Percentiles rank a stretch among this genome's conserved stretches.
These are phyloP conservation scores for Crotalaria pallida DNA, from an alignment of 306 rosid species.

Conservation along the genomic window DNA sequence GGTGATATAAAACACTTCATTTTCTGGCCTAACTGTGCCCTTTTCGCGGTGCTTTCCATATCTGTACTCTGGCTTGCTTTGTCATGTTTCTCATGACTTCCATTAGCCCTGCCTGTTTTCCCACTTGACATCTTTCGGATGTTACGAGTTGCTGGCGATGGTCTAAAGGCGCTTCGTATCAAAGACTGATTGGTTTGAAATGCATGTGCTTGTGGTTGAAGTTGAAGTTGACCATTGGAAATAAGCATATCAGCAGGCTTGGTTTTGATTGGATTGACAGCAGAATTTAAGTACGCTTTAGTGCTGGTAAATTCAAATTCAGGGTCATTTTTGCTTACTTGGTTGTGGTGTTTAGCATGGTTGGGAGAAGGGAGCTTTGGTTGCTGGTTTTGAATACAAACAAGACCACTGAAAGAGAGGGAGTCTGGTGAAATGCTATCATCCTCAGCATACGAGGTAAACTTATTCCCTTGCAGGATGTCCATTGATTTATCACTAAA, in stretches of 20 bases:
- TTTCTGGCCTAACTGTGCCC: slow-evolving; percentile 36
- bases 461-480: slow-evolving; percentile 29
- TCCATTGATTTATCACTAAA: slow-evolving; percentile 38
- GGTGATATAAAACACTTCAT: slow-evolving; percentile 42
- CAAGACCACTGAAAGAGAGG: slow-evolving; percentile 55
- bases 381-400: slow-evolving; percentile 53
- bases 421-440: slow-evolving; percentile 41
- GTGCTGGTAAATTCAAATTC: slow-evolving; percentile 45
- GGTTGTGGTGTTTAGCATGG: slow-evolving; percentile 8
- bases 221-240: slow-evolving; percentile 45
- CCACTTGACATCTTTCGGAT: slow-evolving; percentile 27
- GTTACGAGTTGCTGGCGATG: slow-evolving; percentile 25
- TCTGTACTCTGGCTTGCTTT: slow-evolving; percentile 19
- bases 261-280: slow-evolving; percentile 30
- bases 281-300: slow-evolving; percentile 28
- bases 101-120: slow-evolving; percentile 20
- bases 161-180: slow-evolving; percentile 1
- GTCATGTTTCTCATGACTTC: slow-evolving; percentile 22
- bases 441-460: slow-evolving; percentile 23
- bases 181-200: slow-evolving; percentile 26
- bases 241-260: slow-evolving; percentile 45
- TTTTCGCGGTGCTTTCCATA: slow-evolving; percentile 15
- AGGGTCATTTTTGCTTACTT: slow-evolving; percentile 27
- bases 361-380: slow-evolving; percentile 22
- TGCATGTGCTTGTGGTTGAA: slow-evolving; percentile 33